phyloP scores from a whole-genome alignment of 163 green algal species.

The Chloromonas sp. region DNA sequence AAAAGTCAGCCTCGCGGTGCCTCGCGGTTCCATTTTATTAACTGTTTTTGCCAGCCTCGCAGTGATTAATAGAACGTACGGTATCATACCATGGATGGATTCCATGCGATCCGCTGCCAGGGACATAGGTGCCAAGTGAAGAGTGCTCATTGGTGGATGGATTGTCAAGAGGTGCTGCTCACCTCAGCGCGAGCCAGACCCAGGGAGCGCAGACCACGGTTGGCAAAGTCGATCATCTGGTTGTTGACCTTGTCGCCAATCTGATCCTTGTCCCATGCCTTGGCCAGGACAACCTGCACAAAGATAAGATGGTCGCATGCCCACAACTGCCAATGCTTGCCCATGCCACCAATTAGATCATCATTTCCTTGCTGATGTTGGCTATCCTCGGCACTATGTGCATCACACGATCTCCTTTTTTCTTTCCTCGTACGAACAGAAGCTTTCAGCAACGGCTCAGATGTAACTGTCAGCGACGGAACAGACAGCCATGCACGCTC shows the following conservation, averaged over 20 bases:
- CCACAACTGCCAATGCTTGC: background rate
- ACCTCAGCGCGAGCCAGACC: conserved; percentile 60
- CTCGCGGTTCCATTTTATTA: no score
- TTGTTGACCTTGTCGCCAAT: conserved; percentile 54
- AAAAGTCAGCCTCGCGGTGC: no score
- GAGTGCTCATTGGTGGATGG: background rate
- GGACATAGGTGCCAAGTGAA: background rate
- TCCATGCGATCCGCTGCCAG: background rate
- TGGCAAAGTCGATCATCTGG: conserved; percentile 83
- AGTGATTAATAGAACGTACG: no score
- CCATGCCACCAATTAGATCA: background rate
- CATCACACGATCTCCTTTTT: no score
- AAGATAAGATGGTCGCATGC: background rate
- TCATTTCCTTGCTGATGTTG: no score
- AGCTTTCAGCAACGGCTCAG: no score
- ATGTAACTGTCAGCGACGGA: no score
- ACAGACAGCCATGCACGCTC: no score
- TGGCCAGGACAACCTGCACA: conserved; percentile 66
- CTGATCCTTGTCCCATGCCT: conserved; percentile 52
- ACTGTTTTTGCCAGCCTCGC: no score
- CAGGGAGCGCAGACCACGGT: conserved; percentile 73
- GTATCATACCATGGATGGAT: no score
- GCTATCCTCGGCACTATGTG: no score
- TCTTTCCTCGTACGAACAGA: no score
- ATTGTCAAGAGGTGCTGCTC: background rate